Evolutionary conservation across 1,139 yeast species (phyloP).

Genomic region (Scheffersomyces insectosa): DNA sequence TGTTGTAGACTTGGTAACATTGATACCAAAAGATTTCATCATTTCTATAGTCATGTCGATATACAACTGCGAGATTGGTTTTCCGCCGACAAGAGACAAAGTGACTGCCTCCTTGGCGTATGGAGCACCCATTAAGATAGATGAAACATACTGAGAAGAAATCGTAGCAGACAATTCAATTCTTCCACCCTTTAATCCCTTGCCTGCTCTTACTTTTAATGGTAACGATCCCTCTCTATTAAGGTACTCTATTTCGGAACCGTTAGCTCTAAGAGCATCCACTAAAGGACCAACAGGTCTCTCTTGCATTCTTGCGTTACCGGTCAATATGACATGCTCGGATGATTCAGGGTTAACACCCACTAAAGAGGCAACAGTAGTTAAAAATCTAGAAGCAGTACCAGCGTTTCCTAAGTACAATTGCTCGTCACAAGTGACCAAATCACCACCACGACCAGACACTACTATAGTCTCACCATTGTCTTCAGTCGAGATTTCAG

Average conservation of each 20-base stretch:
- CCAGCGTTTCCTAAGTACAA: conserved; percentile 97
- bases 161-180: conserved; percentile 94
- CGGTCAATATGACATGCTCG: conserved; percentile 69
- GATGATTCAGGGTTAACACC: conserved; percentile 33
- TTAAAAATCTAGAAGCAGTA: conserved; percentile 92
- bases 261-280: conserved; percentile 82
- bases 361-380: conserved; percentile 87
- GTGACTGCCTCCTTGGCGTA: conserved; percentile 89
- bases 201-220: conserved; percentile 66
- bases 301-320: conserved; percentile 96
- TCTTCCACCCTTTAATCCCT: conserved; percentile 82
- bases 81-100: conserved; percentile 87
- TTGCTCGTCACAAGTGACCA: conserved; percentile 59
- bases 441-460: conserved; percentile 81
- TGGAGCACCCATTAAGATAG: conserved; percentile 97
- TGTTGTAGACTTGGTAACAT: conserved; percentile 67
- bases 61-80: conserved; percentile 93
- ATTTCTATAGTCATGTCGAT: conserved; percentile 96
- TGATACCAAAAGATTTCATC: conserved; percentile 89
- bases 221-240: conserved; percentile 87
- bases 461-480: conserved; percentile 88
- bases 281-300: conserved; percentile 97
- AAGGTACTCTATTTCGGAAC: conserved; percentile 69
- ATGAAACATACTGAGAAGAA: conserved; percentile 96
- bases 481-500: conserved; percentile 75